Evolutionary conservation across 108 stramenopile genomes (phyloP).

Genomic region (Cyclotella choctawhatcheeana): DNA sequence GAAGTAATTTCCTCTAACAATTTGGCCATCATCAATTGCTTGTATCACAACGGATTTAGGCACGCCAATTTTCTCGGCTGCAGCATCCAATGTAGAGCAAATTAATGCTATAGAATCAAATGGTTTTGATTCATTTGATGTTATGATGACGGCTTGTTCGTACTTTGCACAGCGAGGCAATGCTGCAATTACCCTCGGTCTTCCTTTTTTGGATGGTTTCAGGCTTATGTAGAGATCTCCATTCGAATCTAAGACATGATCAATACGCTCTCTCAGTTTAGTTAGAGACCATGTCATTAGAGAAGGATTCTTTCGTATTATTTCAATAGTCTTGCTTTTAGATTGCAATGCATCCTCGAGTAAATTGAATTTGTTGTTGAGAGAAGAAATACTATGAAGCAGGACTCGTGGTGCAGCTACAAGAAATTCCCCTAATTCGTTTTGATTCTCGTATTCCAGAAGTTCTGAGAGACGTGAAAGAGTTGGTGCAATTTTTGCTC

Average conservation of each 20-base stretch:
- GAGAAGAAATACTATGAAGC: conserved; percentile 47
- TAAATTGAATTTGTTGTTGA: conserved; percentile 47
- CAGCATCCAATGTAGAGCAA: conserved; percentile 11
- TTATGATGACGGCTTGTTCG: conserved; percentile 2
- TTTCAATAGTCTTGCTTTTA: conserved; percentile 14
- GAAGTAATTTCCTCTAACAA: conserved; percentile 29
- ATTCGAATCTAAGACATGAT: conserved; percentile 6
- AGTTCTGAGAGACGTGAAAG: conserved; percentile 34
- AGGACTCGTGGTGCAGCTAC: conserved; percentile 53
- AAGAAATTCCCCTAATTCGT: conserved; percentile 43
- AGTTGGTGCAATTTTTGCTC: conserved; percentile 54
- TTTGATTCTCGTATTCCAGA: conserved; percentile 23
- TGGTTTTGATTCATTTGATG: conserved; percentile 5
- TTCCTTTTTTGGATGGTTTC: conserved; percentile 32
- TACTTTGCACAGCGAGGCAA: conserved; percentile 4
- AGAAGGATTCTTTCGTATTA: conserved; percentile 51
- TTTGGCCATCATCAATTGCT: conserved; percentile 11
- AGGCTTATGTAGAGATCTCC: conserved; percentile 25
- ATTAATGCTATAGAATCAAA: conserved; percentile 29
- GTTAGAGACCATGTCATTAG: conserved; percentile 35
- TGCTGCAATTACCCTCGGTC: conserved; percentile 18
- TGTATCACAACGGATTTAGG: conserved; percentile 4
- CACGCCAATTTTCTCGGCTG: conserved; percentile 28
- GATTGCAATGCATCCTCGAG: conserved; percentile 22
- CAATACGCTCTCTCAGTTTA: conserved; percentile 34